Evolutionary conservation across 1,139 yeast genomes (phyloP), one percentile per base, ranked within the genome.

Genomic region (Meyerozyma guilliermondii): DNA sequence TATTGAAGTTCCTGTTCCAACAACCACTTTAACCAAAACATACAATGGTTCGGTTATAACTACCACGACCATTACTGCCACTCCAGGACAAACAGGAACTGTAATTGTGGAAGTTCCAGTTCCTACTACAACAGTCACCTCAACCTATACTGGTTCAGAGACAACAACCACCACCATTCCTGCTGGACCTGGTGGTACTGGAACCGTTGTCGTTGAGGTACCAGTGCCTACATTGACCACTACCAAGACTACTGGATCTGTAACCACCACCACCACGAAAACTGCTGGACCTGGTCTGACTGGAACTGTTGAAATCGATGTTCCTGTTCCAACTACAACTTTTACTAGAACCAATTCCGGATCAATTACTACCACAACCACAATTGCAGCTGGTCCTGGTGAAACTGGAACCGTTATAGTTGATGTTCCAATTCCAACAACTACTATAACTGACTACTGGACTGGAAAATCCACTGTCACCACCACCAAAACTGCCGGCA

Each of bases 381-480:
- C 34, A 2, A 30, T 30, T 13, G 2, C 34, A 4, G 34, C 34
- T 11, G 10, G 16, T 14, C 16, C 41, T 8, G 41, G 39, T 10
- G 46, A 44, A 3, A 46, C 50, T 10, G 46, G 36, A 14, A 44
- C 52, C 16, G 44, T 52, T 29, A 36, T 45, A 7, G 46, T 52
- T 11, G 44, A 43, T 8, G 52, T 52, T 14, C 56, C 56, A 6
- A 36, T 43, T 8, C 53, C 50, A 38, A 47, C 46, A 10, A 39
- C 42, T 1, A 54, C 59, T 3, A 30, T 42, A 6, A 43, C 49
- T n/a, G 30, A 44, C 4, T 47, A 55, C 8, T 42, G 51, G 39
- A 41, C 38, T 18, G 41, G 39, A 7, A 28, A 22, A 2, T 33
- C 33, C 3, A 31, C 46, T n/a, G n/a, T n/a, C 22, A 31, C 38